These are phyloP conservation scores for Symbiodinium natans DNA, from an alignment of 73 alveolate species.

Conservation along the genomic window DNA sequence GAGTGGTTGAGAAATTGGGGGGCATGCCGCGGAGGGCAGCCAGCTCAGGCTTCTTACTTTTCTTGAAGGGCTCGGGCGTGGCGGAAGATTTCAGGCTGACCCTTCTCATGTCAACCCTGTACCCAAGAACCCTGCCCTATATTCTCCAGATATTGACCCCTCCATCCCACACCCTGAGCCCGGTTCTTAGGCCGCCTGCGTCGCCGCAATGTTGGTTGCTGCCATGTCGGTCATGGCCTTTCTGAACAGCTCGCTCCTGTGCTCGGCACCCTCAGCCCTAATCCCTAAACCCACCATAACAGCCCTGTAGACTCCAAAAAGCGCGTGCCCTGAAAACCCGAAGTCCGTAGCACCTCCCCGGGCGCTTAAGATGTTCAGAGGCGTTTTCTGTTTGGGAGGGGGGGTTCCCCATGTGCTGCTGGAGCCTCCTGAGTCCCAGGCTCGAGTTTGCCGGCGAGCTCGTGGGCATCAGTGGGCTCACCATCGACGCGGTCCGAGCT, in stretches of 20 bases:
- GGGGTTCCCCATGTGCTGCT: too few species aligned
- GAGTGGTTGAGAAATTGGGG: too few species aligned
- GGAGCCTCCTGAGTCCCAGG: neutral
- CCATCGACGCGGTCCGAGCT: slow-evolving; percentile 27
- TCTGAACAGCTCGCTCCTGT: neutral
- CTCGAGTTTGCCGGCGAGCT: slow-evolving; percentile 40
- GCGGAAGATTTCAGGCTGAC: too few species aligned
- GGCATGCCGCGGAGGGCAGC: too few species aligned
- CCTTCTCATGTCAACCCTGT: too few species aligned
- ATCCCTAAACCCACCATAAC: neutral
- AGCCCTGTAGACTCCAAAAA: neutral
- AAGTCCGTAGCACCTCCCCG: neutral
- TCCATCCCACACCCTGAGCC: too few species aligned
- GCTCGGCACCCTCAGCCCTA: neutral
- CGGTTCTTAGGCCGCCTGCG: neutral
- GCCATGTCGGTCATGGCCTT: neutral
- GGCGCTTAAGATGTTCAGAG: neutral
- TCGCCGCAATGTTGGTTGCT: neutral
- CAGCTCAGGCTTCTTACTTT: too few species aligned
- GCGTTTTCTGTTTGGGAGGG: too few species aligned
- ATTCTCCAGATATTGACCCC: too few species aligned
- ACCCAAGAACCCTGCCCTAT: too few species aligned
- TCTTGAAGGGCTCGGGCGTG: too few species aligned
- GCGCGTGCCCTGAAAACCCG: neutral
- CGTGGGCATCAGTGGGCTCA: slow-evolving; percentile 52